These are phyloP conservation scores for Plasmodium relictum DNA, from an alignment of 169 alveolate species.

Conservation along the genomic window DNA sequence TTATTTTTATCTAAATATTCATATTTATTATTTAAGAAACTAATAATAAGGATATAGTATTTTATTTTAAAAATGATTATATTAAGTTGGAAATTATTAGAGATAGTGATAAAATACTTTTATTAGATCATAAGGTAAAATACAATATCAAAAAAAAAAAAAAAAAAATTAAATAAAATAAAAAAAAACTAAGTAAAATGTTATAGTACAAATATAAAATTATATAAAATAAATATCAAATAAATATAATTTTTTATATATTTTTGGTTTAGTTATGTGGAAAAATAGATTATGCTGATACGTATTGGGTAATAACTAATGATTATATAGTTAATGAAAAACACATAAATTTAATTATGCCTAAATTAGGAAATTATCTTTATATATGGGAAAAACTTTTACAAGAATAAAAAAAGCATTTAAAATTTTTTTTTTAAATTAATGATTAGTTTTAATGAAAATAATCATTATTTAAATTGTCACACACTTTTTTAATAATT, in stretches of 20 bases:
- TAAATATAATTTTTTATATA: conserved; percentile 5
- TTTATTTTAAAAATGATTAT: conserved; percentile 39
- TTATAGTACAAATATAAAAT: background rate
- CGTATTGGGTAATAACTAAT: conserved; percentile 65
- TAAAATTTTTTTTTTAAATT: too few relatives aligned
- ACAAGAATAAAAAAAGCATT: conserved; percentile 5
- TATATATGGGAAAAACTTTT: conserved; percentile 72
- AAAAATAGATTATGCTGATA: conserved; percentile 32
- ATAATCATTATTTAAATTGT: too few relatives aligned
- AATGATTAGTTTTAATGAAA: too few relatives aligned
- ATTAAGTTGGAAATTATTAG: conserved; percentile 55
- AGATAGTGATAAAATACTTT: conserved; percentile 9
- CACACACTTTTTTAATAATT: too few relatives aligned
- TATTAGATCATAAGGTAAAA: conserved; percentile 48
- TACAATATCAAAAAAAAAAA: background rate
- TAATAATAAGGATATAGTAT: conserved; percentile 17
- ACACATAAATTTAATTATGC: conserved; percentile 37
- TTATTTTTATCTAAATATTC: background rate
- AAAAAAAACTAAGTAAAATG: background rate
- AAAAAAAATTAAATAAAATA: background rate
- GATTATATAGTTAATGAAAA: conserved; percentile 44
- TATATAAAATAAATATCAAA: background rate
- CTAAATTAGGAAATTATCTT: conserved; percentile 46
- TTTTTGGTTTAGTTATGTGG: conserved; percentile 37
- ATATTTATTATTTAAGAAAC: conserved; percentile 20